Percentiles rank a stretch among this genome's conserved stretches.
phyloP scores from a whole-genome alignment of 768 basidiomycete species.

The Albatrellus ellisii region DNA sequence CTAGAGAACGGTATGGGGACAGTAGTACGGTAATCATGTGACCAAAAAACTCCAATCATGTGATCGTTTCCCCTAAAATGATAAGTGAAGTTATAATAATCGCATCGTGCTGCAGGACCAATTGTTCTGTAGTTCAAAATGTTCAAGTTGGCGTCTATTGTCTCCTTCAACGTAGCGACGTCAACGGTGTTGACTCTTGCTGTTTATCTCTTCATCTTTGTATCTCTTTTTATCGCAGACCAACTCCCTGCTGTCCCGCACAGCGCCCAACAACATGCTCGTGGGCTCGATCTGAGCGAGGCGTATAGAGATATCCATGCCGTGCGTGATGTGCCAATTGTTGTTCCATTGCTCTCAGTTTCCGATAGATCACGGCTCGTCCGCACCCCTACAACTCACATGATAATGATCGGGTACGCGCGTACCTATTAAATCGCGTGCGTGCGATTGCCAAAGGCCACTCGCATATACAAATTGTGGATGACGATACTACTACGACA shows the following conservation, averaged over 20 bases:
- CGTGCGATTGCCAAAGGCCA: slow-evolving; percentile 28
- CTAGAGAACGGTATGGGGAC: slow-evolving; percentile 25
- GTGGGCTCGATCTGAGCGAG: slow-evolving; percentile 33
- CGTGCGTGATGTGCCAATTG: slow-evolving; percentile 18
- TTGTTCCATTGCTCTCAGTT: background rate
- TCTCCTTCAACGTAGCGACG: too few species aligned
- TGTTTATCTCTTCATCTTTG: slow-evolving; percentile 8
- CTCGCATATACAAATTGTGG: slow-evolving; percentile 34
- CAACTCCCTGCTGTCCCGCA: slow-evolving; percentile 3
- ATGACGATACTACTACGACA: slow-evolving; percentile 37
- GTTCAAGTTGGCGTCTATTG: too few species aligned
- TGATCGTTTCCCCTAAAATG: too few species aligned
- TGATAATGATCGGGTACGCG: slow-evolving; percentile 55
- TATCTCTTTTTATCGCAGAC: slow-evolving; percentile 4
- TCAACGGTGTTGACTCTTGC: slow-evolving; percentile 3
- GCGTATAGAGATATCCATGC: slow-evolving; percentile 47
- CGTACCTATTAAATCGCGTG: slow-evolving; percentile 45
- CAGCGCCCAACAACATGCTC: slow-evolving; percentile 24
- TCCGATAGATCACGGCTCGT: slow-evolving; percentile 41
- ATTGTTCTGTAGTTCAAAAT: too few species aligned
- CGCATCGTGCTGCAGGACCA: too few species aligned
- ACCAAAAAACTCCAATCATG: too few species aligned
- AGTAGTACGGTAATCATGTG: background rate
- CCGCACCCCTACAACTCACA: slow-evolving; percentile 76
- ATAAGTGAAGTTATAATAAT: too few species aligned